Evolutionary conservation across 441 rosid species (phyloP).

Genomic region (Adansonia rubrostipa): DNA sequence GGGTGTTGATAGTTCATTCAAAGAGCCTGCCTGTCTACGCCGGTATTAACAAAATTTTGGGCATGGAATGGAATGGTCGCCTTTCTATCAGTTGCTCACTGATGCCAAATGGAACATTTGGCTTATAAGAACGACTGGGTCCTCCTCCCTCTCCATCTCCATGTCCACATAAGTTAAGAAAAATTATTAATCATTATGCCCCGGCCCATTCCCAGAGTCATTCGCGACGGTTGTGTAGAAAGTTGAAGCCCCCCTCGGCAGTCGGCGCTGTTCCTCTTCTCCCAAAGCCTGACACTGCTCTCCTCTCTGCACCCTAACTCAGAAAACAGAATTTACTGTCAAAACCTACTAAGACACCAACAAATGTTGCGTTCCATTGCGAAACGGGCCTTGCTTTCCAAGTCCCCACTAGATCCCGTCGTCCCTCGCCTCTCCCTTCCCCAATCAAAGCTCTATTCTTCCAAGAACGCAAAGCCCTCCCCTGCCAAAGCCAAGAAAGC

Average conservation of each 20-base stretch:
- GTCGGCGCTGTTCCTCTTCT: not conserved
- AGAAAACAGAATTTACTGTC: not conserved
- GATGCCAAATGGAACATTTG: too few relatives aligned
- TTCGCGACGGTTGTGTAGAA: too few relatives aligned
- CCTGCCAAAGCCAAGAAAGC: conserved; percentile 50
- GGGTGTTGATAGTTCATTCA: too few relatives aligned
- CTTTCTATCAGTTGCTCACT: too few relatives aligned
- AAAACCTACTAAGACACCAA: not conserved
- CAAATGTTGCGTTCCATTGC: conserved; percentile 25
- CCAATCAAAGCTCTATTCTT: conserved; percentile 40
- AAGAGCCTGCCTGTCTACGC: too few relatives aligned
- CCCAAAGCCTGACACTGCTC: conserved; percentile 8
- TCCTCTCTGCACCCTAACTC: not conserved
- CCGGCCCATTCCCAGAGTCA: not conserved
- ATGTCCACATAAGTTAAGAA: too few relatives aligned
- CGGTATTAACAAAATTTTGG: too few relatives aligned
- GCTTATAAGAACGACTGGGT: too few relatives aligned
- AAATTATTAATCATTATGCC: too few relatives aligned
- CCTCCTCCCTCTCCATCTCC: too few relatives aligned
- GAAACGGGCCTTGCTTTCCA: conserved; percentile 5
- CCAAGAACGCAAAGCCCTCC: conserved; percentile 44
- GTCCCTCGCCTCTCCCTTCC: not conserved
- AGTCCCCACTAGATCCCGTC: not conserved
- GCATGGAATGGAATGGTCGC: too few relatives aligned
- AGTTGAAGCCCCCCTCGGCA: not conserved